Evolutionary conservation across 1,284 basidiomycete species (phyloP), one percentile per base, ranked within the genome.

Genomic region (Xerocomus amazonicus): DNA sequence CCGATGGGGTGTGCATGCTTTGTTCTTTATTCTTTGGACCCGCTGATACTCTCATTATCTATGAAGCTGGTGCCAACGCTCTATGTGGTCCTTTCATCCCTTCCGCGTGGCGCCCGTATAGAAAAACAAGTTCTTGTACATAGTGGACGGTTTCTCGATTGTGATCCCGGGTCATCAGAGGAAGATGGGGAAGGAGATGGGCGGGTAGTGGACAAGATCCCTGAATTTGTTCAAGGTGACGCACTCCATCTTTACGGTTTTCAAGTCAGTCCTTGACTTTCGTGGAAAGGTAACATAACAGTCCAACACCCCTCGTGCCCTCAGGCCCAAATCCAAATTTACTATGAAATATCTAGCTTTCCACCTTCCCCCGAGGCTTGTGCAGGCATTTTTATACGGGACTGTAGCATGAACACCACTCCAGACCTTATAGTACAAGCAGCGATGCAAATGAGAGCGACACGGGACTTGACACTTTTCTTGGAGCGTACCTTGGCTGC

Each of bases 41-140:
- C 3, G 26, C 48, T 56, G 9, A 62, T 27, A 27, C 13, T 26
- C 8, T 29, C 42, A 45, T 26, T 13, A 38, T 27, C 2, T 4
- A 43, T 37, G 27, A 45, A 66, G 63, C 27, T 45, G 32, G 58
- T 56, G 2, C 84, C 88, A 4, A 77, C 81, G 0, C 61, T 93
- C 8, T 87, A 90, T 58, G 69, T 87, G 0, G 78, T 77, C 9
- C 83, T 92, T 1, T 78, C 80, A 39, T 76, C 80, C 42, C 72
- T 97, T 10, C 94, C 94, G 0, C 90, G 87, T 59, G 79, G 75
- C 44, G 92, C 92, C 1, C 64, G 79, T 32, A 60, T 89, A 12
- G 87, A 90, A 63, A 88, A 87, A 56, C 87, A 90, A 60, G 78
- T 83, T 1, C 57, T 87, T 5, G 60, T 80, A 14, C 87, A 89